phyloP scores from a whole-genome alignment of 768 basidiomycete species.

The Epithele typhae region DNA sequence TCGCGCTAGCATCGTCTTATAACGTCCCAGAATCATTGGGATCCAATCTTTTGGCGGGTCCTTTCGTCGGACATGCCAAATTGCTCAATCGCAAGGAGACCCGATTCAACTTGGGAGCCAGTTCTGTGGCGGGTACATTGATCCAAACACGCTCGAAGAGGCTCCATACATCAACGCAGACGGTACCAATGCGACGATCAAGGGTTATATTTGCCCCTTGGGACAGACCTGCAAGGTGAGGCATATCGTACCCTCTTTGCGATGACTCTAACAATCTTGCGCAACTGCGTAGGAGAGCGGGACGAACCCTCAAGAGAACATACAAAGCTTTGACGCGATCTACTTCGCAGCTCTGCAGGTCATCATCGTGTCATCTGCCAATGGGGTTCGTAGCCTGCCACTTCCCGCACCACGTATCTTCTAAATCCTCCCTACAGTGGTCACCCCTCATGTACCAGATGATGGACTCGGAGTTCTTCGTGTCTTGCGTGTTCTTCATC shows the following conservation, averaged over 20 bases:
- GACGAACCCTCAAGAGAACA: constrained; percentile 56
- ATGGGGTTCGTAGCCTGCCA: constrained; percentile 48
- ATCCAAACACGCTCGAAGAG: constrained; percentile 46
- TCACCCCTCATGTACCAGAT: constrained; percentile 79
- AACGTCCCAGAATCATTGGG: constrained; percentile 70
- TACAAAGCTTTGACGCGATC: constrained; percentile 88
- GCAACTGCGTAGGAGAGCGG: constrained; percentile 45
- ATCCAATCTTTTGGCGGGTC: constrained; percentile 91
- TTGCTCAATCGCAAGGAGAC: constrained; percentile 51
- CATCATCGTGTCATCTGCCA: constrained; percentile 76
- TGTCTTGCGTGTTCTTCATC: constrained; percentile 88
- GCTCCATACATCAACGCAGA: constrained; percentile 38
- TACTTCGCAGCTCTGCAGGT: constrained; percentile 80
- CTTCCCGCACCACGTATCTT: constrained; percentile 4
- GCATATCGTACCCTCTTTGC: neutral
- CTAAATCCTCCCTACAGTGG: constrained; percentile 46
- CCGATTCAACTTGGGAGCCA: constrained; percentile 44
- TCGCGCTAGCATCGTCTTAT: neutral
- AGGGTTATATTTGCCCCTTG: constrained; percentile 88
- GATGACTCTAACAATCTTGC: neutral
- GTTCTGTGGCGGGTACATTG: constrained; percentile 81
- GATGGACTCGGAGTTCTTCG: constrained; percentile 86
- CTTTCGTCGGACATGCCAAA: constrained; percentile 56
- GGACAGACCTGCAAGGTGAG: constrained; percentile 77
- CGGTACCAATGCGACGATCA: constrained; percentile 38